Evolutionary conservation across 805 yeast species (phyloP).

Genomic region (Sugiyamaella valdiviana): DNA sequence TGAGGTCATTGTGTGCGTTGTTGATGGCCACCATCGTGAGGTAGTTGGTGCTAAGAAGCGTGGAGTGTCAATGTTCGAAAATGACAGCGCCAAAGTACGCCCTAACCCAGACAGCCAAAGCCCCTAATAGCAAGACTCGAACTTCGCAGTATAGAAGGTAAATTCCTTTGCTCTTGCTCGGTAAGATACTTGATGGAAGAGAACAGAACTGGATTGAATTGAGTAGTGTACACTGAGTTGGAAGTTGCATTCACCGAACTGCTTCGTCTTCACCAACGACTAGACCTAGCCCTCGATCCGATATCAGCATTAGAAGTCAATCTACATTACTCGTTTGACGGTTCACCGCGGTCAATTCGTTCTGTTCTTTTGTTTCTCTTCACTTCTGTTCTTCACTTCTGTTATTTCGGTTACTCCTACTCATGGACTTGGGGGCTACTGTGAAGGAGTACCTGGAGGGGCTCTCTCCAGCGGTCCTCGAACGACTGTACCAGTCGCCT

Average conservation of each 20-base stretch:
- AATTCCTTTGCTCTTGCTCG: too few species aligned
- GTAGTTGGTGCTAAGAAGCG: neutral
- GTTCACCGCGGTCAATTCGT: neutral
- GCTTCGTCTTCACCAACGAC: too few species aligned
- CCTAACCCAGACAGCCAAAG: too few species aligned
- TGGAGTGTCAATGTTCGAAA: neutral
- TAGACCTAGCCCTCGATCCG: too few species aligned
- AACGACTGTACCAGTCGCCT: conserved; percentile 76
- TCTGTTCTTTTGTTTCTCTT: neutral
- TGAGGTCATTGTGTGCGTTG: conserved; percentile 86
- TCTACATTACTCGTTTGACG: neutral
- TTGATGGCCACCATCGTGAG: conserved; percentile 63
- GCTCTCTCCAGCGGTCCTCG: conserved; percentile 79
- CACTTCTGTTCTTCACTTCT: neutral
- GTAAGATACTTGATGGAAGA: too few species aligned
- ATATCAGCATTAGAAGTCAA: too few species aligned
- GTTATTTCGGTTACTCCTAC: neutral
- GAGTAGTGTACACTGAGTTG: too few species aligned
- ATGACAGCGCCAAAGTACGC: neutral
- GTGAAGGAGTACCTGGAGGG: conserved; percentile 88
- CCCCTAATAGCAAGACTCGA: too few species aligned
- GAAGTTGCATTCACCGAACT: too few species aligned
- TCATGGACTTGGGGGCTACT: conserved; percentile 48
- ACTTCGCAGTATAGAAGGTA: too few species aligned
- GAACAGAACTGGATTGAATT: too few species aligned